A percentile compares a stretch with the other conserved stretches of the same genome.
These are phyloP conservation scores for Monosporascus sp. DNA, from an alignment of 2,329 filamentous ascomycete genomes.

Conservation along the genomic window DNA sequence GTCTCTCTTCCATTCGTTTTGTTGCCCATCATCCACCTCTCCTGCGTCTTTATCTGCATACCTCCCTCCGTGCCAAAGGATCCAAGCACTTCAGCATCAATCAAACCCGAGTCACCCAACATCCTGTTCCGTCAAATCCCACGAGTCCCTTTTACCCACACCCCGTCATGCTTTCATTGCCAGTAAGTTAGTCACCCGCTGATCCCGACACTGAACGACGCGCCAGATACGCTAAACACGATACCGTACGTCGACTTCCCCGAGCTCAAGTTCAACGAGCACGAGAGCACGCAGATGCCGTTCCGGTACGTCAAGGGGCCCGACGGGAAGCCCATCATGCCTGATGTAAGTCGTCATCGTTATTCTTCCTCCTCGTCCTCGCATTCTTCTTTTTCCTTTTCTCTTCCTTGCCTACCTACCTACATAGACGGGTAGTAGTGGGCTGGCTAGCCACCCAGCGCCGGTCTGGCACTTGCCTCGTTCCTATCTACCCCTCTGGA, in stretches of 20 bases:
- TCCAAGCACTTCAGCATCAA: too few species aligned
- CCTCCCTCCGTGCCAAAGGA: too few species aligned
- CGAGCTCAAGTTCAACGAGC: constrained; percentile 82
- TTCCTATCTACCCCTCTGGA: neutral
- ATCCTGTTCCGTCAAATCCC: too few species aligned
- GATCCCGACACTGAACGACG: neutral
- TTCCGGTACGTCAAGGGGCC: constrained; percentile 86
- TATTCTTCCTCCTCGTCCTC: neutral
- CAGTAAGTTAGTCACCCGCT: too few species aligned
- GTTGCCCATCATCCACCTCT: too few species aligned
- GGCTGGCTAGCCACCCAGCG: too few species aligned
- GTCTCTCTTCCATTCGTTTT: neutral
- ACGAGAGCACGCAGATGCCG: constrained; percentile 95
- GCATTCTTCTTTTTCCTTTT: too few species aligned
- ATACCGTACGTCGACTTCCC: constrained; percentile 84
- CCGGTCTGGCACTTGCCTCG: too few species aligned
- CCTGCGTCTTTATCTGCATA: too few species aligned
- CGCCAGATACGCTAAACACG: constrained; percentile 66
- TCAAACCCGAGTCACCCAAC: too few species aligned
- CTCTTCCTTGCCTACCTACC: neutral
- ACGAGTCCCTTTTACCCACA: too few species aligned
- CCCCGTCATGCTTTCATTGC: too few species aligned
- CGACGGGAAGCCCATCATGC: constrained; percentile 82
- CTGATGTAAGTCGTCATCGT: constrained; percentile 56
- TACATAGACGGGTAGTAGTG: neutral